A percentile compares a stretch with the other conserved stretches of the same genome.
These are phyloP conservation scores for Pholiota adiposa DNA, from an alignment of 1,284 basidiomycete species.

Conservation along the genomic window DNA sequence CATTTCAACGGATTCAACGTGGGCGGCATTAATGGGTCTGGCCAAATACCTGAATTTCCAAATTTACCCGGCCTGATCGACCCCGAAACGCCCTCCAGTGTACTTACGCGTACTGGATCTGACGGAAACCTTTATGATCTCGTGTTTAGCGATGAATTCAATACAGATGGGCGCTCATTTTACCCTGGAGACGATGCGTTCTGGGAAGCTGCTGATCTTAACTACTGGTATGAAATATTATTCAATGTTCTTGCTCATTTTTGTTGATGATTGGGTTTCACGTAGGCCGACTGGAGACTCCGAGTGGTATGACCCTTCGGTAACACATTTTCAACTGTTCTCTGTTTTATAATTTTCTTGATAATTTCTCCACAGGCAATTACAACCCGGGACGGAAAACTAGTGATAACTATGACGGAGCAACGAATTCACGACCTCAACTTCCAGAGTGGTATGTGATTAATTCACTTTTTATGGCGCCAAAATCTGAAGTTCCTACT, in stretches of 20 bases:
- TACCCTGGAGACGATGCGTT: constrained; percentile 81
- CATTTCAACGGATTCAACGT: constrained; percentile 66
- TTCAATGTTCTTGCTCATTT: not conserved
- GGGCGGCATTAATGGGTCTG: constrained; percentile 75
- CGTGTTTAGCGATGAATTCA: constrained; percentile 94
- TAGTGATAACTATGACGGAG: constrained; percentile 78
- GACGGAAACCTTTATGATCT: constrained; percentile 82
- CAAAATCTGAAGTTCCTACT: not conserved
- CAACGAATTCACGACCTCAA: constrained; percentile 71
- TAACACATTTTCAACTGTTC: constrained; percentile 34
- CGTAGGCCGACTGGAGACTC: constrained; percentile 80
- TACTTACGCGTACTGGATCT: constrained; percentile 54
- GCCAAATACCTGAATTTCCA: constrained; percentile 69
- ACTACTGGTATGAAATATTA: constrained; percentile 61
- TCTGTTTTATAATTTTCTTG: not conserved
- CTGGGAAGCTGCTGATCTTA: constrained; percentile 75
- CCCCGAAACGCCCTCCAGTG: constrained; percentile 65
- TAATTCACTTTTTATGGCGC: constrained; percentile 5
- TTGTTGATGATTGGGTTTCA: constrained; percentile 24
- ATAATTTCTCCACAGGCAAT: constrained; percentile 47
- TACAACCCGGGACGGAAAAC: constrained; percentile 71
- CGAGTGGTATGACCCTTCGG: constrained; percentile 84
- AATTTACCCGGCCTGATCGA: constrained; percentile 69
- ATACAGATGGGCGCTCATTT: constrained; percentile 76
- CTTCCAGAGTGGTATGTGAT: constrained; percentile 71